phyloP scores from a whole-genome alignment of 2,329 filamentous ascomycete species.

The Furcasterigmium furcatum region DNA sequence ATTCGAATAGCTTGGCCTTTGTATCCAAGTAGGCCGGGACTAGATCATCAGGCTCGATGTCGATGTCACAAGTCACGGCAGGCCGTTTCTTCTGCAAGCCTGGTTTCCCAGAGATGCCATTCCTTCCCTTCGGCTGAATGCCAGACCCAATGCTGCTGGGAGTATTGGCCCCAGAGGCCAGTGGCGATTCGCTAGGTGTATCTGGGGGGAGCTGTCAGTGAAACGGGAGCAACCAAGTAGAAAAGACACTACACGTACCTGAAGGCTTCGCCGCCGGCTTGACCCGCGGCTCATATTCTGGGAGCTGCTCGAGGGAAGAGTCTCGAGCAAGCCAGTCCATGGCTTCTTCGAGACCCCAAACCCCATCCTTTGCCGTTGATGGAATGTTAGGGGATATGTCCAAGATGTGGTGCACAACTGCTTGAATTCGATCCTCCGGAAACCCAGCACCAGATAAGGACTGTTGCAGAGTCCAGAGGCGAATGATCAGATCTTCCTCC shows the following conservation, averaged over 20 bases:
- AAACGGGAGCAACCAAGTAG: neutral
- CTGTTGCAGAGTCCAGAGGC: slow-evolving; percentile 81
- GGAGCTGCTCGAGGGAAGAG: slow-evolving; percentile 65
- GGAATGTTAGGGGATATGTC: slow-evolving; percentile 63
- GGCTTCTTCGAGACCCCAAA: slow-evolving; percentile 85
- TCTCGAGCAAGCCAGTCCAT: slow-evolving; percentile 88
- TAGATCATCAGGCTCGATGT: slow-evolving; percentile 72
- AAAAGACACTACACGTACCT: slow-evolving; percentile 19
- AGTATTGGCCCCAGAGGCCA: slow-evolving; percentile 46
- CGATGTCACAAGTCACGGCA: slow-evolving; percentile 56
- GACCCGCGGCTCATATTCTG: slow-evolving; percentile 60
- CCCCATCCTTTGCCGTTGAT: slow-evolving; percentile 55
- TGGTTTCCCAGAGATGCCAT: slow-evolving; percentile 5
- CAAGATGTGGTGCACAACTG: slow-evolving; percentile 64
- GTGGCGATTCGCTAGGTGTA: slow-evolving; percentile 45
- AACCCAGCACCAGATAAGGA: slow-evolving; percentile 70
- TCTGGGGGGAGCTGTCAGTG: slow-evolving; percentile 24
- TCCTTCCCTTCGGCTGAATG: neutral
- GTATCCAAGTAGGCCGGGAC: slow-evolving; percentile 74
- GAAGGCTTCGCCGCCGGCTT: slow-evolving; percentile 30
- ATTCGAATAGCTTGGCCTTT: slow-evolving; percentile 63
- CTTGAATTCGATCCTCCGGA: slow-evolving; percentile 56
- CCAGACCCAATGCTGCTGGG: slow-evolving; percentile 36
- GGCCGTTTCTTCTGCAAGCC: slow-evolving; percentile 35
- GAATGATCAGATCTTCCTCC: slow-evolving; percentile 76